These are phyloP conservation scores for Simmondsia chinensis DNA, from an alignment of 148 eudicot genomes.

Conservation along the genomic window DNA sequence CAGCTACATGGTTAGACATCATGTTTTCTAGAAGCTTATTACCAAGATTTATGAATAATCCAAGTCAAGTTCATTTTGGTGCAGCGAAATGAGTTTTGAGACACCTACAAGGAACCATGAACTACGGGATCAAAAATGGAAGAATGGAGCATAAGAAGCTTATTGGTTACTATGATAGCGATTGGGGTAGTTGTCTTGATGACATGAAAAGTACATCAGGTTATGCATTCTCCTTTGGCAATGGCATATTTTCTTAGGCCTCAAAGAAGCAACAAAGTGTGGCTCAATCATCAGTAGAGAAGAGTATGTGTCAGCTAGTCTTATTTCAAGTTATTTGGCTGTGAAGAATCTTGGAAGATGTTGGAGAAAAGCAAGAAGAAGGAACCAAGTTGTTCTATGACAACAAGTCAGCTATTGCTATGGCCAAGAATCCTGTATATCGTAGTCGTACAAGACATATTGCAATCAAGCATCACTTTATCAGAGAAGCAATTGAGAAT, in stretches of 20 bases:
- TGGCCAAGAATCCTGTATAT: background rate
- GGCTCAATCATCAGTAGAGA: background rate
- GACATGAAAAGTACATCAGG: slow-evolving; percentile 1
- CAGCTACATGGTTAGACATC: too few species aligned
- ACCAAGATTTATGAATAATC: background rate
- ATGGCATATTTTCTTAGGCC: background rate
- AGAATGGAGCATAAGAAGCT: background rate
- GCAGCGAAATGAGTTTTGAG: background rate
- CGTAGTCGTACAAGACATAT: background rate
- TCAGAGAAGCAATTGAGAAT: background rate
- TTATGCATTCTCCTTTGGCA: background rate
- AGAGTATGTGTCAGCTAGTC: background rate
- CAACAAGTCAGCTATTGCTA: background rate
- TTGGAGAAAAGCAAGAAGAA: background rate
- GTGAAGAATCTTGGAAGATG: background rate
- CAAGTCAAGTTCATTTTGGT: background rate
- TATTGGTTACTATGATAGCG: background rate
- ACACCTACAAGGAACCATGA: background rate
- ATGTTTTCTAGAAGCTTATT: background rate
- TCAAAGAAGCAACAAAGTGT: background rate
- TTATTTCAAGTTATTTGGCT: background rate
- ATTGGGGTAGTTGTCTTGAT: background rate
- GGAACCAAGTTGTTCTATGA: background rate
- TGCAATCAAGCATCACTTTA: background rate
- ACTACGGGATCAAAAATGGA: background rate